phyloP scores from a whole-genome alignment of 345 rosid species.

The Salix brachista region DNA sequence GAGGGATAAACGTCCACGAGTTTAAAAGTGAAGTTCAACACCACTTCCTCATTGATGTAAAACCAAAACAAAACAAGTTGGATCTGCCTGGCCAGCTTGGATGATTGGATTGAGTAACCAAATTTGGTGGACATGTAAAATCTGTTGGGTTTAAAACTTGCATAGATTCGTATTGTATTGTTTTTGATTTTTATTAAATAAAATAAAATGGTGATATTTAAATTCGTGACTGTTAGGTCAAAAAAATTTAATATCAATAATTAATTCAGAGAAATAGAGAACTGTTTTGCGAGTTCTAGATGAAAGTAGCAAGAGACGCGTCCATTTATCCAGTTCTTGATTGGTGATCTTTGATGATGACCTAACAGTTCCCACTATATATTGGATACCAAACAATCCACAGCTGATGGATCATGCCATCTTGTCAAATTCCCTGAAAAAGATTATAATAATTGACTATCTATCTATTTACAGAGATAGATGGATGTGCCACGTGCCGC shows the following conservation, averaged over 20 bases:
- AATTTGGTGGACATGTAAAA: too few species aligned
- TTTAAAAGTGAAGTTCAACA: too few species aligned
- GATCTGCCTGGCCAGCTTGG: too few species aligned
- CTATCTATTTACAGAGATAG: not conserved
- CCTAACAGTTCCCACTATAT: constrained; percentile 2
- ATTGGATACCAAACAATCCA: constrained; percentile 9
- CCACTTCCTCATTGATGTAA: too few species aligned
- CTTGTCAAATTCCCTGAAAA: constrained; percentile 10
- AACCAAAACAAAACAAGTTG: too few species aligned
- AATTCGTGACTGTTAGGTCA: too few species aligned
- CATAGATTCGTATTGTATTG: too few species aligned
- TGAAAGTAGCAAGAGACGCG: not conserved
- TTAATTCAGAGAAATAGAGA: not conserved
- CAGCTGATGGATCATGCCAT: constrained; percentile 4
- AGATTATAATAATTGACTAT: not conserved
- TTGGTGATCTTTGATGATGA: constrained; percentile 7
- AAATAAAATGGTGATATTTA: too few species aligned
- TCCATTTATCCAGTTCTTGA: not conserved
- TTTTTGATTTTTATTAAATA: too few species aligned
- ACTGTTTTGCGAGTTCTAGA: not conserved
- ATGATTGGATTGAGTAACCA: too few species aligned
- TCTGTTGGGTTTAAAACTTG: too few species aligned
- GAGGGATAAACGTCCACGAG: not conserved
- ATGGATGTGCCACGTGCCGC: not conserved
- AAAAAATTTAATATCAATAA: too few species aligned